Percentiles rank a stretch among this genome's conserved stretches.
Conservation (phyloP, 2,329 filamentous ascomycete genomes). For the Epichloe uncinata region DNA sequence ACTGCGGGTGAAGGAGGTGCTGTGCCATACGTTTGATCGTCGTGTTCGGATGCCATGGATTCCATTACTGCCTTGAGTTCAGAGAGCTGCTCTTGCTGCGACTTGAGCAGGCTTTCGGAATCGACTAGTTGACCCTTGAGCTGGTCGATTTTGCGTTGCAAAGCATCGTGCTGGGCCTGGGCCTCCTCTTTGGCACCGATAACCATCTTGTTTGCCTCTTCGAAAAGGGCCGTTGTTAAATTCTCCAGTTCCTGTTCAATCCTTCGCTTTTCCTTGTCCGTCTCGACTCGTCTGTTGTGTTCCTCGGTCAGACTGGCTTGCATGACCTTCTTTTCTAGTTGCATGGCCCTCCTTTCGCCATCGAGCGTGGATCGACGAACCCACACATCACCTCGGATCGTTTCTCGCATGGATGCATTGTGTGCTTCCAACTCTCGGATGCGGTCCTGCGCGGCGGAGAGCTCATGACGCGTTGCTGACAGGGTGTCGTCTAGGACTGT, state of each 20-base stretch:
- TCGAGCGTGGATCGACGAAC: slow-evolving; percentile 65
- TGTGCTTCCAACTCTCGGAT: slow-evolving; percentile 53
- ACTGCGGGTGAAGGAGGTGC: slow-evolving; percentile 71
- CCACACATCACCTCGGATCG: slow-evolving; percentile 61
- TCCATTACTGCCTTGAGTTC: slow-evolving; percentile 91
- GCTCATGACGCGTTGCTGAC: slow-evolving; percentile 67
- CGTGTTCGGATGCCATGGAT: slow-evolving; percentile 60
- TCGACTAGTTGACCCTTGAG: slow-evolving; percentile 75
- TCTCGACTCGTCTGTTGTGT: slow-evolving; percentile 46
- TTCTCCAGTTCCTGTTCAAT: slow-evolving; percentile 90
- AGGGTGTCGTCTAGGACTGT: slow-evolving; percentile 83
- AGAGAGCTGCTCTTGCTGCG: slow-evolving; percentile 82
- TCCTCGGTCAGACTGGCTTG: slow-evolving; percentile 50
- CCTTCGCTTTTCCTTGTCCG: slow-evolving; percentile 68
- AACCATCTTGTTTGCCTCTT: slow-evolving; percentile 98
- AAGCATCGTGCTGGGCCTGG: slow-evolving; percentile 65
- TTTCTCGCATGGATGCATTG: slow-evolving; percentile 55
- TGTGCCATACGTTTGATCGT: slow-evolving; percentile 59
- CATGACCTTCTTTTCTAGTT: slow-evolving; percentile 45
- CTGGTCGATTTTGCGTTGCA: slow-evolving; percentile 78
- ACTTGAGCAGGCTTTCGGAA: slow-evolving; percentile 71
- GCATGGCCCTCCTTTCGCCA: slow-evolving; percentile 49
- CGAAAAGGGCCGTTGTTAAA: slow-evolving; percentile 84
- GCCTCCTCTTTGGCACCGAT: slow-evolving; percentile 77
- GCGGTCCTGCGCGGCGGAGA: slow-evolving; percentile 57